phyloP scores from a whole-genome alignment of 129 eudicot species.

The Daucus carota region DH1_v3.0 NC_030386.2:8300501-8301000 shows the following conservation, averaged over 20 bases:
- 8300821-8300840: too few relatives aligned
- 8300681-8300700: neutral
- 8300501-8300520: conserved; percentile 15
- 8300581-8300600: neutral
- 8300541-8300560: neutral
- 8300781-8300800: too few relatives aligned
- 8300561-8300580: neutral
- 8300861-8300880: too few relatives aligned
- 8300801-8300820: too few relatives aligned
- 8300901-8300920: neutral
- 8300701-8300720: neutral
- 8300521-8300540: neutral
- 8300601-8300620: neutral
- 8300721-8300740: neutral
- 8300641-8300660: neutral
- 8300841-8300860: too few relatives aligned
- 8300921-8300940: neutral
- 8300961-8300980: too few relatives aligned
- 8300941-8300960: neutral
- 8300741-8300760: neutral
- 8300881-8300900: neutral
- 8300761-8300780: too few relatives aligned
- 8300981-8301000: too few relatives aligned
- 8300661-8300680: neutral
- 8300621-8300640: neutral